Conservation (phyloP, 768 basidiomycete genomes). For the Russula sp. region DNA sequence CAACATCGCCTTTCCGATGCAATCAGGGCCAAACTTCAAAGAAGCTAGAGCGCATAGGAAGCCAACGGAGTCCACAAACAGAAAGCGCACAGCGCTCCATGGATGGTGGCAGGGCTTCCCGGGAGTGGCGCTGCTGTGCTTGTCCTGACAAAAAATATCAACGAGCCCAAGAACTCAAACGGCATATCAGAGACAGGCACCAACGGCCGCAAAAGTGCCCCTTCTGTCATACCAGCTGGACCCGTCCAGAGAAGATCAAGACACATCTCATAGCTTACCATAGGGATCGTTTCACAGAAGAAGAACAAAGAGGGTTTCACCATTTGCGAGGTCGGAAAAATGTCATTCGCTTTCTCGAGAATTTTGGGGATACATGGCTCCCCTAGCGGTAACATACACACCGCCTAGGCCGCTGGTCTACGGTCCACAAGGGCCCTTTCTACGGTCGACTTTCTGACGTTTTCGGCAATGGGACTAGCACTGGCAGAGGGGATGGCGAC, state of each 20-base stretch:
- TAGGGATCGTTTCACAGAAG: background rate
- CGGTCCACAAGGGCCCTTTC: background rate
- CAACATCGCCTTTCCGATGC: background rate
- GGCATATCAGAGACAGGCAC: constrained; percentile 3
- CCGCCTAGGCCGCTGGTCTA: too few species aligned
- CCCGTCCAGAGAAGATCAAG: constrained; percentile 1
- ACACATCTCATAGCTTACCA: background rate
- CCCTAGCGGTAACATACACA: background rate
- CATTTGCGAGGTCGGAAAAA: background rate
- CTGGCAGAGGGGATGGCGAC: background rate
- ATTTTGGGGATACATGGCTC: background rate
- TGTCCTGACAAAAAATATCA: background rate
- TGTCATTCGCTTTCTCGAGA: background rate
- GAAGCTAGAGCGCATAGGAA: background rate
- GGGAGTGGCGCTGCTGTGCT: background rate
- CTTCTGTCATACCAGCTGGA: background rate
- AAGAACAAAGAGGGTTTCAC: background rate
- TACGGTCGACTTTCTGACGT: background rate
- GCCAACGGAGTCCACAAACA: background rate
- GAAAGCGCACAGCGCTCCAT: background rate
- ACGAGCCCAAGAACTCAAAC: background rate
- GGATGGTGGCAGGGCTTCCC: background rate
- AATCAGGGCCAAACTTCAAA: background rate
- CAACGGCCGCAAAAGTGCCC: background rate
- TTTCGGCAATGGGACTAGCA: background rate